Evolutionary conservation across 805 yeast genomes (phyloP).

Genomic region (Candida taoyuanica): DNA sequence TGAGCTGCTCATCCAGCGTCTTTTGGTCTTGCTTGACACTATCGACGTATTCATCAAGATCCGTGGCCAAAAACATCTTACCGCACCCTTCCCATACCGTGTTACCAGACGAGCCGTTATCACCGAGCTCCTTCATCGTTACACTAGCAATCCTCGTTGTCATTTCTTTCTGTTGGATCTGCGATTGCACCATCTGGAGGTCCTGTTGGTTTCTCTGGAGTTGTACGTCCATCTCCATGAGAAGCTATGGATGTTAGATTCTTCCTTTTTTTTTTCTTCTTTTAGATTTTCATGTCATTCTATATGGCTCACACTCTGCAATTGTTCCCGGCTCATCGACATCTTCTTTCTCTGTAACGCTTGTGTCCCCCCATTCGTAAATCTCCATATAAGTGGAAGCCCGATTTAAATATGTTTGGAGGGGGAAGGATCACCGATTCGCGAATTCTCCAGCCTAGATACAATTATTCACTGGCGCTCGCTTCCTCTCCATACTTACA

Average conservation of each 20-base stretch:
- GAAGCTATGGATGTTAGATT: no score
- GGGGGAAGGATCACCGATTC: no score
- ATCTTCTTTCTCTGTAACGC: no score
- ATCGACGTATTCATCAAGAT: slow-evolving; percentile 41
- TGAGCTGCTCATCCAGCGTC: slow-evolving; percentile 52
- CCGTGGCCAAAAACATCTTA: slow-evolving; percentile 54
- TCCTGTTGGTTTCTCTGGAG: slow-evolving; percentile 56
- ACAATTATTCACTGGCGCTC: no score
- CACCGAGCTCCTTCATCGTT: slow-evolving; percentile 50
- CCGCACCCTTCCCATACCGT: slow-evolving; percentile 85
- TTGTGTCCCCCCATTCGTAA: no score
- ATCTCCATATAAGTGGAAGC: no score
- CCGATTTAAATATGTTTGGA: no score
- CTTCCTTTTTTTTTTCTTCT: no score
- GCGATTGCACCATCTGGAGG: slow-evolving; percentile 48
- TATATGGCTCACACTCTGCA: slow-evolving; percentile 32
- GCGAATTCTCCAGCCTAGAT: no score
- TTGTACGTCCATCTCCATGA: slow-evolving; percentile 64
- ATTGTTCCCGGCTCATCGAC: slow-evolving; percentile 43
- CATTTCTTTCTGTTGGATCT: slow-evolving; percentile 23
- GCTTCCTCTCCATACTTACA: no score
- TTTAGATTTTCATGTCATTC: no score
- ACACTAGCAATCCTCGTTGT: slow-evolving; percentile 18
- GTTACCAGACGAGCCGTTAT: slow-evolving; percentile 34
- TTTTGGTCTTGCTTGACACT: slow-evolving; percentile 48